Percentiles rank a stretch among this genome's conserved stretches.
Conservation (phyloP, 495 filamentous ascomycete species). For the Aspergillus cristatus region DNA sequence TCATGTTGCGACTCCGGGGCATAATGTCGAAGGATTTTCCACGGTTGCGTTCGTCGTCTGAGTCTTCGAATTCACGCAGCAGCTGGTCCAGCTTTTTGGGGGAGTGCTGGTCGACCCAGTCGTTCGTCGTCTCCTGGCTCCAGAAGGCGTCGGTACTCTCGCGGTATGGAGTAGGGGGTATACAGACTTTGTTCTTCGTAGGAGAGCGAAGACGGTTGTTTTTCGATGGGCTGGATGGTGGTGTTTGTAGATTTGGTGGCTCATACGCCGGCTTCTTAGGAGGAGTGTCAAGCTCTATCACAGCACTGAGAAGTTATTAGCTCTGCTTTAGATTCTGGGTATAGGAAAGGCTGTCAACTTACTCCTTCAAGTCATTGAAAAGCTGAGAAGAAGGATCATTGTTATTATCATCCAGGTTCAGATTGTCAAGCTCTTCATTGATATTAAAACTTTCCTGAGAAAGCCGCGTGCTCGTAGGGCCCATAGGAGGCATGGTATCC, state of each 20-base stretch:
- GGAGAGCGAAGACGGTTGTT: conserved; percentile 37
- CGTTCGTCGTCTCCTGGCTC: conserved; percentile 62
- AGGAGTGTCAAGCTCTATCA: conserved; percentile 16
- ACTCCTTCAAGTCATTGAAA: conserved; percentile 14
- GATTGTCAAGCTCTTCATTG: conserved; percentile 13
- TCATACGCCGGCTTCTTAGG: conserved; percentile 7
- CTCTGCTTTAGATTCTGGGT: background rate
- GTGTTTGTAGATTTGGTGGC: conserved; percentile 23
- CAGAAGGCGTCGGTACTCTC: conserved; percentile 74
- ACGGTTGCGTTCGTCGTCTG: conserved; percentile 13
- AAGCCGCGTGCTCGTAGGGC: conserved; percentile 9
- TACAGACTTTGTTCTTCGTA: conserved; percentile 33
- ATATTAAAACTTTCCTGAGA: conserved; percentile 20
- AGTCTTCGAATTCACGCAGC: conserved; percentile 24
- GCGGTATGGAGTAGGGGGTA: conserved; percentile 50
- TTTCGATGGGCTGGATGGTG: conserved; percentile 37
- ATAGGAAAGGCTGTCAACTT: conserved; percentile 15
- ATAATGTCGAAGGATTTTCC: conserved; percentile 6
- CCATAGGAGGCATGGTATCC: conserved; percentile 5
- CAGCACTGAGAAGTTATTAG: conserved; percentile 11
- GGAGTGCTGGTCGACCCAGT: conserved; percentile 76
- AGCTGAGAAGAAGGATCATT: conserved; percentile 16
- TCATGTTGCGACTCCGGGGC: conserved; percentile 2
- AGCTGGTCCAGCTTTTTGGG: conserved; percentile 44
- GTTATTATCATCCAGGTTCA: conserved; percentile 15